Conservation (phyloP, 768 basidiomycete species). For the Cyathus striatus region DNA sequence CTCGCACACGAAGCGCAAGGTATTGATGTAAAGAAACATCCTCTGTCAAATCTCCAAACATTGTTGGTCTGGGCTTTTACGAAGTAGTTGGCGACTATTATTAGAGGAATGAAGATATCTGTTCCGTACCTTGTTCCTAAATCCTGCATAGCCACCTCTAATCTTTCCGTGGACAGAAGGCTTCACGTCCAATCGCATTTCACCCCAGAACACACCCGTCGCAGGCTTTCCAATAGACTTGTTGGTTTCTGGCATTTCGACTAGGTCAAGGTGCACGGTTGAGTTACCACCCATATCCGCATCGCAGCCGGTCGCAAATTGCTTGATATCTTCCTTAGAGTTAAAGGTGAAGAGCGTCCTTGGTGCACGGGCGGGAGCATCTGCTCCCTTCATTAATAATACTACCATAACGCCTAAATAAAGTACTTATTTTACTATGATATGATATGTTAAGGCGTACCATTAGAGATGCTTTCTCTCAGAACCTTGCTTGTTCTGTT, state of each 20-base stretch:
- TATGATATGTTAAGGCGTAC: too few species aligned
- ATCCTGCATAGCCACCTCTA: constrained; percentile 86
- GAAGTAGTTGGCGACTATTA: too few species aligned
- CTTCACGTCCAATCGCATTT: constrained; percentile 67
- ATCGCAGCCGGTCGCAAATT: constrained; percentile 82
- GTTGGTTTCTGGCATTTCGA: constrained; percentile 43
- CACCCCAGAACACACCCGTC: constrained; percentile 74
- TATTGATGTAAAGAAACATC: constrained; percentile 82
- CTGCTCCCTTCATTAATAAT: constrained; percentile 73
- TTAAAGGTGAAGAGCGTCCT: constrained; percentile 64
- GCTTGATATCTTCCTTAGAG: constrained; percentile 46
- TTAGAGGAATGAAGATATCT: not conserved
- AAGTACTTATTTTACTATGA: too few species aligned
- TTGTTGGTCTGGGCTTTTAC: constrained; percentile 62
- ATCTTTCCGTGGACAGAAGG: constrained; percentile 63
- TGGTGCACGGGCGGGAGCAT: constrained; percentile 55
- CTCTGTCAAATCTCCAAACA: constrained; percentile 84
- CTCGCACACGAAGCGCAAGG: constrained; percentile 74
- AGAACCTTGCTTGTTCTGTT: constrained; percentile 32
- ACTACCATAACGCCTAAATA: too few species aligned
- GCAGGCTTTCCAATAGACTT: constrained; percentile 39
- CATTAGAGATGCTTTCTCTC: constrained; percentile 25
- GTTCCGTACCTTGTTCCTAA: constrained; percentile 68
- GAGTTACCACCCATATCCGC: constrained; percentile 84
- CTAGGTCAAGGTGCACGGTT: constrained; percentile 71